Conservation (phyloP, 176 grass and related monocot species). For the Oryza nivara region DNA sequence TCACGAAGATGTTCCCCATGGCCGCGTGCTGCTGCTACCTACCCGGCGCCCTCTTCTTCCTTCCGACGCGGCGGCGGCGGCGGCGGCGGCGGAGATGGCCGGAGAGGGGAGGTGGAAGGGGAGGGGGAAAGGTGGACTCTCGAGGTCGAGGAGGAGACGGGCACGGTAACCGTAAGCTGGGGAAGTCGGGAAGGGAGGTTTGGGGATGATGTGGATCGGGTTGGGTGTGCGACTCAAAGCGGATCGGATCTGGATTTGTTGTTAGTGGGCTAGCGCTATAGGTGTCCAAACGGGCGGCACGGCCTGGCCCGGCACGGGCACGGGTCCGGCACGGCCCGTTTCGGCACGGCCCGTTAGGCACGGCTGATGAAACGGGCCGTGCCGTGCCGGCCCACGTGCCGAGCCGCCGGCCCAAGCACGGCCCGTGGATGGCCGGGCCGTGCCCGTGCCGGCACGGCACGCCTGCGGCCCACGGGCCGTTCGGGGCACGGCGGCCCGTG, state of each 20-base stretch:
- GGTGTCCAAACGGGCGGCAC: no score
- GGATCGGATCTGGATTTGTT: background rate
- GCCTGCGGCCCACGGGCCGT: no score
- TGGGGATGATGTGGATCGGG: background rate
- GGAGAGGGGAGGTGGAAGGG: background rate
- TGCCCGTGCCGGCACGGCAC: no score
- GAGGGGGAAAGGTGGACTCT: slow-evolving; percentile 36
- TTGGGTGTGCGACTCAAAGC: background rate
- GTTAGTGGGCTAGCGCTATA: background rate
- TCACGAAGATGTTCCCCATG: slow-evolving; percentile 99
- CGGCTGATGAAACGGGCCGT: no score
- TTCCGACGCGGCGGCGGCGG: slow-evolving; percentile 10
- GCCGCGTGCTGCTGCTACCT: background rate
- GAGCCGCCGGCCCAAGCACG: no score
- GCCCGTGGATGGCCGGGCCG: no score
- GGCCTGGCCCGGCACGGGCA: no score
- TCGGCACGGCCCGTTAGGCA: no score
- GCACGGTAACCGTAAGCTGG: slow-evolving; percentile 40
- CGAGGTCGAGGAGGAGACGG: background rate
- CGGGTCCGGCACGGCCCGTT: no score
- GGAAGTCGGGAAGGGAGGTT: background rate
- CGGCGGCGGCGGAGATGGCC: slow-evolving; percentile 35
- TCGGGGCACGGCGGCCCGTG: no score
- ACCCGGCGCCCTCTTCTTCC: background rate
- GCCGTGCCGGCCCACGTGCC: no score